These are phyloP conservation scores for Cymodocea nodosa DNA, from an alignment of 116 monocot species.

Conservation along the genomic window DNA sequence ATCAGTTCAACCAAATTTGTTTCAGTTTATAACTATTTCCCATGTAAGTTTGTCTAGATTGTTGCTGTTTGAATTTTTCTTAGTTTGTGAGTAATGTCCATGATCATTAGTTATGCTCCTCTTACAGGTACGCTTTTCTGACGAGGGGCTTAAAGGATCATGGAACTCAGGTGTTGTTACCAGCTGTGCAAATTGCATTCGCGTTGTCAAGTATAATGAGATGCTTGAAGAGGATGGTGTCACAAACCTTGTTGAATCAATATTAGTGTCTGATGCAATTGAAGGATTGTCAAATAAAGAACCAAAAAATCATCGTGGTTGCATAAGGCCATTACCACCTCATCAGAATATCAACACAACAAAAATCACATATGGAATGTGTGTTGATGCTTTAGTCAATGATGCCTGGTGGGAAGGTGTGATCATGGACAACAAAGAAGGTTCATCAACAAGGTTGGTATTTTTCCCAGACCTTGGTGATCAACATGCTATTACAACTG, in stretches of 20 bases:
- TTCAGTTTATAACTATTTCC: too few relatives aligned
- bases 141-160: constrained; percentile 53
- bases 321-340: constrained; percentile 41
- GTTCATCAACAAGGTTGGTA: constrained; percentile 19
- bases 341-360: neutral
- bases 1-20: too few relatives aligned
- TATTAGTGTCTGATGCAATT: constrained; percentile 28
- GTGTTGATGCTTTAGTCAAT: constrained; percentile 62
- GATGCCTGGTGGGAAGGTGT: constrained; percentile 81
- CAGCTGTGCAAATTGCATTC: constrained; percentile 3
- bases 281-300: constrained; percentile 16
- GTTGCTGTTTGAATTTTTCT: neutral
- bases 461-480: constrained; percentile 75
- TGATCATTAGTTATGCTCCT: neutral
- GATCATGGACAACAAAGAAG: constrained; percentile 31
- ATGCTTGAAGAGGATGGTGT: constrained; percentile 28
- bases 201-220: constrained; percentile 31
- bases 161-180: constrained; percentile 39
- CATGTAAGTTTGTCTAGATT: neutral
- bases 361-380: constrained; percentile 35
- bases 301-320: constrained; percentile 18
- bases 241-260: constrained; percentile 27
- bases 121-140: constrained; percentile 35
- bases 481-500: constrained; percentile 15
- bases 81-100: neutral